A percentile compares a stretch with the other conserved stretches of the same genome.
Evolutionary conservation across 371 early-diverging fungal genomes (phyloP).

Genomic region (Syncephalis plumigaleata): DNA sequence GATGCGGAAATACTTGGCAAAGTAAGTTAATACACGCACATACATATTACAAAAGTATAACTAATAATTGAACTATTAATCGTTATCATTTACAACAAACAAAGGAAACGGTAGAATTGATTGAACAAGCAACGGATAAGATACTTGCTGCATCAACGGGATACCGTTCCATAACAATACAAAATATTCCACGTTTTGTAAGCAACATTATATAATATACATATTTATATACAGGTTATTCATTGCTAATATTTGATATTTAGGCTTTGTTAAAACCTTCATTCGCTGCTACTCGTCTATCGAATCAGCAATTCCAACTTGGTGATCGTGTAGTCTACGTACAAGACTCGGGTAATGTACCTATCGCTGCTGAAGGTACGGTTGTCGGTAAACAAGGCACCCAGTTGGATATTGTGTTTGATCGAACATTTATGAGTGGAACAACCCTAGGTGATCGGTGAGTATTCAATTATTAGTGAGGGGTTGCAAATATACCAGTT

Average conservation of each 20-base stretch:
- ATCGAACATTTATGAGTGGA: constrained; percentile 62
- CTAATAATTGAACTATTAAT: too few relatives aligned
- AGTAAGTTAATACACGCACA: too few relatives aligned
- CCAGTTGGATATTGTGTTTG: constrained; percentile 72
- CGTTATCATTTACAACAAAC: too few relatives aligned
- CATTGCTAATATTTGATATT: constrained; percentile 7
- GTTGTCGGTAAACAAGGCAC: constrained; percentile 61
- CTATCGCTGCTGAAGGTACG: constrained; percentile 64
- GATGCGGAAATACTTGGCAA: constrained; percentile 42
- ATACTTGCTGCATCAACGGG: constrained; percentile 17
- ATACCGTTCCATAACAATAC: constrained; percentile 30
- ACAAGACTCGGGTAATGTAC: constrained; percentile 57
- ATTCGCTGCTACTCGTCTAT: constrained; percentile 49
- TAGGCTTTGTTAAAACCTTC: constrained; percentile 55
- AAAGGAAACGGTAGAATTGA: constrained; percentile 24
- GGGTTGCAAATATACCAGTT: too few relatives aligned
- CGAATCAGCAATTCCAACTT: constrained; percentile 55
- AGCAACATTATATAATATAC: neutral
- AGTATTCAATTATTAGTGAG: too few relatives aligned
- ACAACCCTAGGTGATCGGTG: constrained; percentile 51
- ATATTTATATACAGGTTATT: neutral
- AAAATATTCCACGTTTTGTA: constrained; percentile 41
- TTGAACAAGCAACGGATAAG: constrained; percentile 31
- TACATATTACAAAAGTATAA: too few relatives aligned
- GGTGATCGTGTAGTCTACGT: constrained; percentile 81